These are phyloP conservation scores for Polymyxa betae DNA, from an alignment of 208 protist genomes.

Conservation along the genomic window DNA sequence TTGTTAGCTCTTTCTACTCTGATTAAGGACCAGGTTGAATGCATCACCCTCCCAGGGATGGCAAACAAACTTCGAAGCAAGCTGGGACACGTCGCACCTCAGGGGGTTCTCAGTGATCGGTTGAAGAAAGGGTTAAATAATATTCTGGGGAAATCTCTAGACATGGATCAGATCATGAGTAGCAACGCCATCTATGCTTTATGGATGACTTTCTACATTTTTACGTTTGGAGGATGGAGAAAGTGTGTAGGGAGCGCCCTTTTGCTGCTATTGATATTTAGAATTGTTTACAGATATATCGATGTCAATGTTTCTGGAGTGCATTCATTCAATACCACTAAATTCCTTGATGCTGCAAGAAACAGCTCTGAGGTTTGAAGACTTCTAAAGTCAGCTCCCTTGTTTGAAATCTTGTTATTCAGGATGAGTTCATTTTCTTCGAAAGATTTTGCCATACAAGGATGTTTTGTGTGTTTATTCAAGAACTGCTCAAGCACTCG, in stretches of 20 bases:
- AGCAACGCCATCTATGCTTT: constrained; percentile 48
- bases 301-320: background rate
- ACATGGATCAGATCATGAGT: background rate
- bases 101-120: constrained; percentile 21
- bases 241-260: background rate
- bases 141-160: constrained; percentile 10
- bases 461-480: constrained; percentile 32
- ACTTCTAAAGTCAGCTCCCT: background rate
- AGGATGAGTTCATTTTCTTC: constrained; percentile 50
- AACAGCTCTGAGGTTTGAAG: background rate
- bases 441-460: background rate
- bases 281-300: background rate
- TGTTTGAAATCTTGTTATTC: background rate
- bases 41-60: background rate
- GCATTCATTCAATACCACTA: background rate
- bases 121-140: constrained; percentile 39
- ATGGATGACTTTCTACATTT: constrained; percentile 10
- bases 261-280: background rate
- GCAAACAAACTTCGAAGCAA: background rate
- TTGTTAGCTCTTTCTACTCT: background rate
- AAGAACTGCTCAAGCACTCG: background rate
- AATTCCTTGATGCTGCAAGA: constrained; percentile 22
- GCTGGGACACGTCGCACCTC: constrained; percentile 26
- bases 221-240: background rate
- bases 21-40: background rate